phyloP scores from a whole-genome alignment of 2,329 filamentous ascomycete species.

The Clarireedia homoeocarpa region DNA sequence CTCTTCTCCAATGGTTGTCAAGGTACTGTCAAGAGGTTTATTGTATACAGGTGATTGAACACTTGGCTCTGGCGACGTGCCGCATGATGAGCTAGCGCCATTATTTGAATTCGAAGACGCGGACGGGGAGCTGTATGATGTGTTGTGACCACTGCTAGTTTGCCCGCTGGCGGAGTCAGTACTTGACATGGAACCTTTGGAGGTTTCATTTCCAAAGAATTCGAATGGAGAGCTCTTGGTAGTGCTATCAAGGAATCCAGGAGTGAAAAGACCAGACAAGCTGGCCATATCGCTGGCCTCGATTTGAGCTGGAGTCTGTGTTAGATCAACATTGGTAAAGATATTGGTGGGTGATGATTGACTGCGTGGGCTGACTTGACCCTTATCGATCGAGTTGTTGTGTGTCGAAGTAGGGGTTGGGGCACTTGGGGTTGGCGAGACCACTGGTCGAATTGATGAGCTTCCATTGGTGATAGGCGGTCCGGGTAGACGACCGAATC shows the following conservation, averaged over 20 bases:
- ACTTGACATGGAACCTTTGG: slow-evolving; percentile 38
- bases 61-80: slow-evolving; percentile 69
- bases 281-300: slow-evolving; percentile 40
- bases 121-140: slow-evolving; percentile 57
- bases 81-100: slow-evolving; percentile 58
- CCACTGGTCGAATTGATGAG: slow-evolving; percentile 14
- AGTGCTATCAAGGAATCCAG: slow-evolving; percentile 41
- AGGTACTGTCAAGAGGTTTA: slow-evolving; percentile 52
- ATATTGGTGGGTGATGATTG: slow-evolving; percentile 28
- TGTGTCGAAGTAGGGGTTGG: neutral
- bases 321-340: slow-evolving; percentile 24
- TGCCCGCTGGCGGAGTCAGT: slow-evolving; percentile 24
- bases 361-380: slow-evolving; percentile 22
- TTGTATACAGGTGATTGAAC: slow-evolving; percentile 57
- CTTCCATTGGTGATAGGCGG: slow-evolving; percentile 24
- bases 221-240: slow-evolving; percentile 34
- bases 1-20: slow-evolving; percentile 61
- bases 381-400: slow-evolving; percentile 19
- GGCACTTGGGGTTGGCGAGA: slow-evolving; percentile 17
- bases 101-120: slow-evolving; percentile 54
- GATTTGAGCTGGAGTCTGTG: slow-evolving; percentile 17
- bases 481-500: slow-evolving; percentile 68
- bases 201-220: slow-evolving; percentile 35
- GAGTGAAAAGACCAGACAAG: slow-evolving; percentile 52
- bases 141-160: slow-evolving; percentile 35